Evolutionary conservation across 768 basidiomycete species (phyloP).

Genomic region (Agaricus bisporus): DNA sequence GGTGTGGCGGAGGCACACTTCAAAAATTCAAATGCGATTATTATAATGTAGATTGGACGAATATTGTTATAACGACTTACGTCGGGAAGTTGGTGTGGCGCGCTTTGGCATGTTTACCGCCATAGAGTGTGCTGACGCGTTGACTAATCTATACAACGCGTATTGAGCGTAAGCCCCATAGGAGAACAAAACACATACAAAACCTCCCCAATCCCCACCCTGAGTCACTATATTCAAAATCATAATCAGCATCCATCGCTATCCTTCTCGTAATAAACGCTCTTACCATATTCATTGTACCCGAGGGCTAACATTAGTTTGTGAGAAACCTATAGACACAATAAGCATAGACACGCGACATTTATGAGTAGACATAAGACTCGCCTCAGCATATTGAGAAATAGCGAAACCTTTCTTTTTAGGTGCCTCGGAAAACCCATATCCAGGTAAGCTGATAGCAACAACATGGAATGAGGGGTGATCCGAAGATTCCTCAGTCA

Average conservation of each 20-base stretch:
- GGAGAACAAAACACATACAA: background rate
- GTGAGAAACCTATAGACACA: slow-evolving; percentile 28
- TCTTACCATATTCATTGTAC: slow-evolving; percentile 39
- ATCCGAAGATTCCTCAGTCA: slow-evolving; percentile 34
- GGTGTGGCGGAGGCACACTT: slow-evolving; percentile 17
- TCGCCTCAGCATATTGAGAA: slow-evolving; percentile 49
- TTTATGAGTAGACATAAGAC: background rate
- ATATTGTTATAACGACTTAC: slow-evolving; percentile 21
- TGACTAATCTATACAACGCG: slow-evolving; percentile 19
- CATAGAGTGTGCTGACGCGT: slow-evolving; percentile 20
- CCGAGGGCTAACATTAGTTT: slow-evolving; percentile 45
- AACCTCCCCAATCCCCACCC: slow-evolving; percentile 21
- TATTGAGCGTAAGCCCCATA: background rate
- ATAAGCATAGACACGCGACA: background rate
- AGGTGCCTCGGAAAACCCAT: slow-evolving; percentile 53
- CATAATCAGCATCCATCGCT: no score
- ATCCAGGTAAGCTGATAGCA: slow-evolving; percentile 52
- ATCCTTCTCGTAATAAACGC: background rate
- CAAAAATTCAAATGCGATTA: background rate
- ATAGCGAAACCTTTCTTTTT: slow-evolving; percentile 41
- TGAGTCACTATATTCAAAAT: slow-evolving; percentile 21
- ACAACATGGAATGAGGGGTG: slow-evolving; percentile 61
- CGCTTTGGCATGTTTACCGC: slow-evolving; percentile 37
- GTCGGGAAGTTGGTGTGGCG: slow-evolving; percentile 45
- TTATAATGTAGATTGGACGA: background rate